Conservation (phyloP, 768 basidiomycete species). For the Pisolithus albus region DNA sequence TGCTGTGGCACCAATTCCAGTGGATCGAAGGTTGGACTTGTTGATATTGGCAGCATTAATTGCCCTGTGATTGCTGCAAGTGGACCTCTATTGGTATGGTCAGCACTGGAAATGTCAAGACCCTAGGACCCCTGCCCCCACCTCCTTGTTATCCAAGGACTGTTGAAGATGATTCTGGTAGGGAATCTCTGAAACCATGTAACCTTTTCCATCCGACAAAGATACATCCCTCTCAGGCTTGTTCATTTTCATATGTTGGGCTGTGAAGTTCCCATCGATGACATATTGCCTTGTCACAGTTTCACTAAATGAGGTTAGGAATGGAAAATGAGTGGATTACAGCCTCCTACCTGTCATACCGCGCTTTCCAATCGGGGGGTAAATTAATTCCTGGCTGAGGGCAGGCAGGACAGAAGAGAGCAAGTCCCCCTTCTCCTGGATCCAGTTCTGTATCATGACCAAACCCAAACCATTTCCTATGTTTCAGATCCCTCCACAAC, state of each 20-base stretch:
- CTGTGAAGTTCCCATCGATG: constrained; percentile 11
- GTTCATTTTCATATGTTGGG: constrained; percentile 16
- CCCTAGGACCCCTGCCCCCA: background rate
- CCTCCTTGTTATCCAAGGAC: constrained; percentile 3
- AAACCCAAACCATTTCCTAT: constrained; percentile 2
- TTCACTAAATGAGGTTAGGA: background rate
- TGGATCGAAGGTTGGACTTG: constrained; percentile 15
- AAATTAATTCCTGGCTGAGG: constrained; percentile 23
- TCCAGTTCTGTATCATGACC: constrained; percentile 3
- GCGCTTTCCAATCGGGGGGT: constrained; percentile 14
- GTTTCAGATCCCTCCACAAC: constrained; percentile 1
- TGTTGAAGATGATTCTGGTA: constrained; percentile 20
- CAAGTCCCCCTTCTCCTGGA: constrained; percentile 5
- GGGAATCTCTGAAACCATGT: constrained; percentile 14
- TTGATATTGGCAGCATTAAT: constrained; percentile 10
- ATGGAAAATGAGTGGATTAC: background rate
- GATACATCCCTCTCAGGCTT: constrained; percentile 17
- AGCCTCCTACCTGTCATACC: constrained; percentile 2
- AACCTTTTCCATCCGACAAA: constrained; percentile 21
- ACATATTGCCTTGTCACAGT: background rate
- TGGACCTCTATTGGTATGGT: constrained; percentile 5
- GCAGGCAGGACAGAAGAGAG: constrained; percentile 23
- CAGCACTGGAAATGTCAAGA: background rate
- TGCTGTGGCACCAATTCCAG: constrained; percentile 25
- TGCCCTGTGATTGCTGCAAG: constrained; percentile 15